These are phyloP conservation scores for Lactarius indigo DNA, from an alignment of 768 basidiomycete genomes.

Conservation along the genomic window DNA sequence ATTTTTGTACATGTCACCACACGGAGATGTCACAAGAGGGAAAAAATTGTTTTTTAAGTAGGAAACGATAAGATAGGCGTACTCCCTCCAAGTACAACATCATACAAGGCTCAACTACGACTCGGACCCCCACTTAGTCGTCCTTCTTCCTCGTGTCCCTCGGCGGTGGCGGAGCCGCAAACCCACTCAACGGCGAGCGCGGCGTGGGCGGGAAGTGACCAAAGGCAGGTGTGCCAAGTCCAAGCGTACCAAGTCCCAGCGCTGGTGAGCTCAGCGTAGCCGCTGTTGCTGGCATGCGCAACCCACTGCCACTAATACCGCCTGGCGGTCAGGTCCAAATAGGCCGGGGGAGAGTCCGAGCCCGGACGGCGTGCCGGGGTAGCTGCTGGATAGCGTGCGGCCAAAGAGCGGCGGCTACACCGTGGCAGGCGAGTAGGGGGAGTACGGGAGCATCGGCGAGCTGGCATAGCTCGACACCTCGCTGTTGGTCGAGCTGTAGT, in stretches of 20 bases:
- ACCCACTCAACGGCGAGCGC: conserved; percentile 26
- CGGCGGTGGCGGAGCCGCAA: conserved; percentile 4
- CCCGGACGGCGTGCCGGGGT: conserved; percentile 16
- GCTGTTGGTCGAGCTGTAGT: conserved; percentile 25
- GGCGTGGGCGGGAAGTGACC: conserved; percentile 38
- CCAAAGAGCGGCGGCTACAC: conserved; percentile 5
- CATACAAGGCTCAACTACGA: background rate
- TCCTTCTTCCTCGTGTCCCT: conserved; percentile 9
- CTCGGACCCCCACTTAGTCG: background rate
- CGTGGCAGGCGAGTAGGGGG: conserved; percentile 31
- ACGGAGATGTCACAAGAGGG: no score
- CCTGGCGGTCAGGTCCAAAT: conserved; percentile 9
- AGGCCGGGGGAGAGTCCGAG: conserved; percentile 17
- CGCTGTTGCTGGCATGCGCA: conserved; percentile 28
- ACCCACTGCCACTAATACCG: background rate
- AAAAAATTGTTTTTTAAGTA: background rate
- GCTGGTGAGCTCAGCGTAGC: conserved; percentile 31
- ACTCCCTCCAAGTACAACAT: background rate
- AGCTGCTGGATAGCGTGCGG: conserved; percentile 4
- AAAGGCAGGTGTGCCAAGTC: conserved; percentile 22
- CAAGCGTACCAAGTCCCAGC: conserved; percentile 8
- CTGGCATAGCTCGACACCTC: conserved; percentile 30
- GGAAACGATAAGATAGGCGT: background rate
- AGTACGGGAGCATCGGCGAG: conserved; percentile 34
- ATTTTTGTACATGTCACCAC: no score